Base-by-base conservation (phyloP, 371 early-diverging fungal species). In the Actinomortierella ambigua region DNA sequence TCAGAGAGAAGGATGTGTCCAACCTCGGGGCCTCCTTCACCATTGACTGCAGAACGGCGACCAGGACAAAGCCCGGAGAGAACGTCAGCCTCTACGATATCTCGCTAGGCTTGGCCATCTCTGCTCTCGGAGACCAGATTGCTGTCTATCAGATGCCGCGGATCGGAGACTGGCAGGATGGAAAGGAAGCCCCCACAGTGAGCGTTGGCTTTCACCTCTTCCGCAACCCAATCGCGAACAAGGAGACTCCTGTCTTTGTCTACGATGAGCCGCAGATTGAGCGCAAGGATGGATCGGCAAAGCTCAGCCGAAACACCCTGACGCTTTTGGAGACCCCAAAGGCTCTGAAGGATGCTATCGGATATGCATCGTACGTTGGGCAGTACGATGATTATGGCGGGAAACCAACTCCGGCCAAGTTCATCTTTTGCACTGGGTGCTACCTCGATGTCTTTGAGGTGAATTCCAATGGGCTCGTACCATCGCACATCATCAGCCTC, bases 111-210 rank as follows among this genome's bases (percentile, higher is more conserved):
- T 53, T 75, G 20, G 49, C 68, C 0, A 55, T 75, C n/a, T 67
- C 75, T 5, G n/a, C 68, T 1, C 28, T n/a, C 15, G 75, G 68
- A 3, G 64, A 67, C 15, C 75, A 75, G 23, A 39, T 75, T 4
- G 65, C 59, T 18, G 22, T 75, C 15, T 75, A 44, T 24, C 61
- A 75, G 53, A 68, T 64, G 26, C 75, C 75, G 5, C 57, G 47
- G 51, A 59, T 75, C 13, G 75, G 75, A 46, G 54, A 75, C 2
- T 75, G 75, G 75, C n/a, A 53, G 11, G 68, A 68, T n/a, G 68
- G 75, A 2, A 44, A 57, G 1, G 27, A 50, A 5, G 56, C 55
- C 18, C 58, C 50, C 18, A 57, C 46, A 22, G 64, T 68, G 3
- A 20, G 18, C 4, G 67, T 75, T 42, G 58, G 57, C 8, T 75